Base-by-base conservation (phyloP, 495 filamentous ascomycete species). In the Lophiotrema nucula region DNA sequence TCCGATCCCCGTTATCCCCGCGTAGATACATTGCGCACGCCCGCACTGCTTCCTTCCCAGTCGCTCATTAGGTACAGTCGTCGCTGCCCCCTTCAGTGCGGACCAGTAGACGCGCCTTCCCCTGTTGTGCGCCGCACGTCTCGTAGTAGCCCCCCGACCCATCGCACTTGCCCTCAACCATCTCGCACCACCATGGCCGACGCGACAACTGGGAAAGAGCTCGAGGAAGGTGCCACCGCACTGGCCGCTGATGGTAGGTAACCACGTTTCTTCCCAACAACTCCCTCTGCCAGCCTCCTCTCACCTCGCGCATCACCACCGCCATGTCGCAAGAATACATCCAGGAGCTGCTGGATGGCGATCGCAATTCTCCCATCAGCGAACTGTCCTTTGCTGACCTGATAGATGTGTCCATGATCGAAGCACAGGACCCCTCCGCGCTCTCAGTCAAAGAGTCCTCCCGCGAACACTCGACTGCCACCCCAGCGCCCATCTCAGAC, bases 401-500 rank as follows among this genome's bases (percentile, higher is more conserved):
- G n/a, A 13, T 39, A 60, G 64, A 67, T 49, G 39, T 82, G 39
- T 74, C 81, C 18, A 84, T 84, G 82, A 70, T 73, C 46, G 80
- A 64, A 16, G 60, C 53, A 22, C 77, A 35, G 28, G 39, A 35
- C 23, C 10, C 39, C 10, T 8, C 31, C 31, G 31, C 8, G 8
- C 8, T 35, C 8, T 35, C 31, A 15, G 19, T 47, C 13, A 56
- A 56, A 6, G 57, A 56, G 11, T 71, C 77, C 26, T 77, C 81
- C 42, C 80, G 80, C 60, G 80, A 85, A 64, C 50, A 47, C 26
- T 64, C 70, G 19, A 60, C 74, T 22, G 71, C 77, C 42, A 77
- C 81, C 28, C 78, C 82, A 37, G 75, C 76, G 52, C 74, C 74
- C 54, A 66, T 79, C 50, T 89, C 88, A 39, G 89, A 95, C 71